Evolutionary conservation across 805 yeast genomes (phyloP).

Genomic region (Danielia reshetovae): DNA sequence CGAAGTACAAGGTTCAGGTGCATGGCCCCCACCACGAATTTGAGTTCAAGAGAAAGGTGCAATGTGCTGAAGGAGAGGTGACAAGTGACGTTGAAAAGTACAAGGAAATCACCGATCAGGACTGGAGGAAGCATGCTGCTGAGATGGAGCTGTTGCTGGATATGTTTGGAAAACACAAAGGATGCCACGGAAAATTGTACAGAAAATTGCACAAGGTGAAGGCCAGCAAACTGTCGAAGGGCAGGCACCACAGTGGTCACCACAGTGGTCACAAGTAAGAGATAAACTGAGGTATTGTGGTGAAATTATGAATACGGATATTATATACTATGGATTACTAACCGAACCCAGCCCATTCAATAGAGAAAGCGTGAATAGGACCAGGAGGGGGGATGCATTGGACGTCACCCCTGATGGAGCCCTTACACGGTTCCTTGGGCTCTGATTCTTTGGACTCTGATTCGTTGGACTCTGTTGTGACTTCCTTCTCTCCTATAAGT

Average conservation of each 20-base stretch:
- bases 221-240: too few relatives aligned
- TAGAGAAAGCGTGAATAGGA: slow-evolving; percentile 50
- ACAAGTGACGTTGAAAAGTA: slow-evolving; percentile 7
- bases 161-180: neutral
- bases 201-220: slow-evolving; percentile 4
- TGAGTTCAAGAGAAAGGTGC: slow-evolving; percentile 29
- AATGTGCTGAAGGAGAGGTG: slow-evolving; percentile 31
- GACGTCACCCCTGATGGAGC: too few relatives aligned
- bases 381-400: neutral
- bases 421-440: too few relatives aligned
- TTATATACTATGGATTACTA: too few relatives aligned
- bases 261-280: neutral
- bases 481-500: slow-evolving; percentile 37
- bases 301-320: too few relatives aligned
- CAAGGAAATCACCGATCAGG: slow-evolving; percentile 6
- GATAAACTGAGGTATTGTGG: too few relatives aligned
- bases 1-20: slow-evolving; percentile 22
- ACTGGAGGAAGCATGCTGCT: slow-evolving; percentile 9
- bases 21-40: slow-evolving; percentile 13
- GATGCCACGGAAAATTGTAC: slow-evolving; percentile 6
- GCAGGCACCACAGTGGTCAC: neutral
- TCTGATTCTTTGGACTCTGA: too few relatives aligned
- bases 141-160: slow-evolving; percentile 1
- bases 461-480: slow-evolving; percentile 9
- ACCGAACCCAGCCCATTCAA: slow-evolving; percentile 98